Conservation (phyloP, 495 filamentous ascomycete genomes). For the Podospora comata region DNA sequence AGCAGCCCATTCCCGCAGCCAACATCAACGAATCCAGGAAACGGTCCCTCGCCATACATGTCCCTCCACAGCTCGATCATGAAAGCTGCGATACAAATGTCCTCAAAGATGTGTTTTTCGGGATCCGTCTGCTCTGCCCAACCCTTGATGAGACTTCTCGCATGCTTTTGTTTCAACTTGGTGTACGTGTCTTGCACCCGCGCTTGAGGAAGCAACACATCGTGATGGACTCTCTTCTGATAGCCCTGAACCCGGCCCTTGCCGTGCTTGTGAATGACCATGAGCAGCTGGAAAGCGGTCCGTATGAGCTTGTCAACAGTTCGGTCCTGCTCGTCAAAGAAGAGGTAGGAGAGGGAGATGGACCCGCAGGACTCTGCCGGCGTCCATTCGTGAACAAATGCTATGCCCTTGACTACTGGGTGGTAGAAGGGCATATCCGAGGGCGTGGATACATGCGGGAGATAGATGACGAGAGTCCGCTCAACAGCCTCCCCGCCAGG, state of each 20-base stretch:
- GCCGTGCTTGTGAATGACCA: slow-evolving; percentile 73
- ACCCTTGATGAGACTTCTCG: slow-evolving; percentile 55
- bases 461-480: slow-evolving; percentile 67
- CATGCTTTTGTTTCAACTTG: slow-evolving; percentile 75
- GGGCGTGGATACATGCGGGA: slow-evolving; percentile 62
- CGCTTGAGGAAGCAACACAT: slow-evolving; percentile 70
- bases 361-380: slow-evolving; percentile 39
- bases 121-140: slow-evolving; percentile 90
- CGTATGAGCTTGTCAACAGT: slow-evolving; percentile 57
- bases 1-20: slow-evolving; percentile 94
- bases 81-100: slow-evolving; percentile 88
- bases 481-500: slow-evolving; percentile 17
- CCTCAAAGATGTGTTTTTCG: slow-evolving; percentile 90
- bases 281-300: slow-evolving; percentile 66
- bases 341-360: slow-evolving; percentile 66
- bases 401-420: slow-evolving; percentile 67
- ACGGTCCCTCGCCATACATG: slow-evolving; percentile 65
- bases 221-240: slow-evolving; percentile 71
- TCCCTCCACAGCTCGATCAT: slow-evolving; percentile 86
- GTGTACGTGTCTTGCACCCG: slow-evolving; percentile 76
- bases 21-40: slow-evolving; percentile 92
- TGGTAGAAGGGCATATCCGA: slow-evolving; percentile 82
- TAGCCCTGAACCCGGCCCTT: slow-evolving; percentile 60
- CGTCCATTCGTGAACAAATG: slow-evolving; percentile 65
- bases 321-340: slow-evolving; percentile 49